Evolutionary conservation across 108 stramenopile genomes (phyloP), one percentile per base, ranked within the genome.

Genomic region (Licmophora abbreviata): DNA sequence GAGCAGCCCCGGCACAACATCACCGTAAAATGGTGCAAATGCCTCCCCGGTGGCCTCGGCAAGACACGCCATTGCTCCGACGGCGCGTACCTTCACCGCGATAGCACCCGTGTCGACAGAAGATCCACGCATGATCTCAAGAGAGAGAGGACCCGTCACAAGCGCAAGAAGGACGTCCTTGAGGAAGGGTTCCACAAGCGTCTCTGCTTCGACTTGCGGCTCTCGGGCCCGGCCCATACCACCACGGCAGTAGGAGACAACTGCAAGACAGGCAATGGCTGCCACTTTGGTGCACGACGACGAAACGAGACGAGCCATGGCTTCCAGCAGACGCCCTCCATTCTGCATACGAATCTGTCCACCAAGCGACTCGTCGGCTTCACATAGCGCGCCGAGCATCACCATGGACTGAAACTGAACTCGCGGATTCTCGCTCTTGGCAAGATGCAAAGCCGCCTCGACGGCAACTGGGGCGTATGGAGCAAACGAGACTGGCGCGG

Each of bases 401-500:
- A 79, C 78, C 58, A 89, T 58, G 6, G 83, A 77, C 48, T 79
- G 74, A 37, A 63, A 78, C 51, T 72, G 77, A 15, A 82, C 78
- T 2, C 86, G 58, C 5, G 50, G 34, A 56, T 66, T 66, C 12
- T 9, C 22, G n/a, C 24, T n/a, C 12, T 11, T 29, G 3, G 56
- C 55, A 40, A 76, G 49, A 11, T 54, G 41, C 10, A 68, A 45
- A 25, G 74, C 79, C 24, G 68, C 68, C 29, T 74, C 64, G 1
- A 79, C 33, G 3, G 78, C 54, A n/a, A 74, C 72, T 8, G 65
- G 65, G 29, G 76, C 60, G 34, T 82, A 71, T 4, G 55, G 57
- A 18, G 64, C 63, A 56, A 81, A 74, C 8, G 73, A 48, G 14
- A 79, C 65, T 8, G 85, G 85, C 8, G 81, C 71, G 11, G 81